Evolutionary conservation across 2,329 filamentous ascomycete species (phyloP).

Genomic region (Metarhizium rileyi): DNA sequence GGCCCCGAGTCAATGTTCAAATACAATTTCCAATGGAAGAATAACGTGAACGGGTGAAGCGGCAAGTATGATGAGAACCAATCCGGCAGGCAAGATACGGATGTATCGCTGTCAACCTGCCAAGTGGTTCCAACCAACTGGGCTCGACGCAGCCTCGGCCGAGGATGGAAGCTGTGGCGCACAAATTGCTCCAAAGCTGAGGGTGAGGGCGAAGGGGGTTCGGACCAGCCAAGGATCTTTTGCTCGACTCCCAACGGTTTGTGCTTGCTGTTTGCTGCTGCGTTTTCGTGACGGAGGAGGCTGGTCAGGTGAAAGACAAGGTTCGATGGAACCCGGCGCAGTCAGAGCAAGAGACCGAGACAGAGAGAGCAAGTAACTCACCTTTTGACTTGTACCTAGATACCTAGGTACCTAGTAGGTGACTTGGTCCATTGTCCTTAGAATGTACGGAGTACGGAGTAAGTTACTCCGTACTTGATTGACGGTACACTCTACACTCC

Average conservation of each 20-base stretch:
- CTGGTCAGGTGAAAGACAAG: background rate
- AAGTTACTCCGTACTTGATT: no score
- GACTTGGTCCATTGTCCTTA: no score
- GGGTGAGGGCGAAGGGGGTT: background rate
- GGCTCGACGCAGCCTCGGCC: no score
- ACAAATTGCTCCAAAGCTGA: no score
- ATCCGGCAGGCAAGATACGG: conserved; percentile 21
- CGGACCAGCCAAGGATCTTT: background rate
- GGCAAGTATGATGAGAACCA: conserved; percentile 9
- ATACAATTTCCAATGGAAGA: background rate
- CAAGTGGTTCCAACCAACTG: background rate
- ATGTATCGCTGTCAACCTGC: background rate
- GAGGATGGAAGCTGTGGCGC: no score
- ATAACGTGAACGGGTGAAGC: background rate
- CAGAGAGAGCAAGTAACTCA: no score
- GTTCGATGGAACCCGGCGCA: no score
- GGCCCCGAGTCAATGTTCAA: background rate
- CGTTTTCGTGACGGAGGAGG: background rate
- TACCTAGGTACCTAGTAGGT: no score
- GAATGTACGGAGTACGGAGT: no score
- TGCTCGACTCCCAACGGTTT: background rate
- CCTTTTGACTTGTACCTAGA: no score
- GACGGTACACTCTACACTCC: no score
- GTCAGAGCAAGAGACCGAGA: no score
- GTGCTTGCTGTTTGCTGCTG: background rate